phyloP scores from a whole-genome alignment of 2,329 filamentous ascomycete species.

The Ceratocystis cacaofunesta region DNA sequence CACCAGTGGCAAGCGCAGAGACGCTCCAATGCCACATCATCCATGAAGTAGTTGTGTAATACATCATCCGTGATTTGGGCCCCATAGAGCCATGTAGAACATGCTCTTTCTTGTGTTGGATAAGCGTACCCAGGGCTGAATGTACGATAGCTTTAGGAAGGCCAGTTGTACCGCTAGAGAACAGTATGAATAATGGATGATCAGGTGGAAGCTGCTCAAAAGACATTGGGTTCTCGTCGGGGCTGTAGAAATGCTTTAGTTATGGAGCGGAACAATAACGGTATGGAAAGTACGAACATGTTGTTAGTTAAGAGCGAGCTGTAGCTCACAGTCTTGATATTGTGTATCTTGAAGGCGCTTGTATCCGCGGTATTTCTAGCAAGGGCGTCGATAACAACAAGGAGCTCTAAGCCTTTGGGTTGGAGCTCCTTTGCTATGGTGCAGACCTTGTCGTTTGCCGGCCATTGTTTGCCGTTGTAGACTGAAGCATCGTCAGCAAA shows the following conservation, averaged over 20 bases:
- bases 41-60: conserved; percentile 92
- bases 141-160: conserved; percentile 90
- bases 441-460: conserved; percentile 62
- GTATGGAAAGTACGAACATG: background rate
- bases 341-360: conserved; percentile 27
- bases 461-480: conserved; percentile 84
- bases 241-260: conserved; percentile 18
- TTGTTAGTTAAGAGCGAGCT: conserved; percentile 24
- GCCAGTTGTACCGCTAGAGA: conserved; percentile 79
- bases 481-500: conserved; percentile 79
- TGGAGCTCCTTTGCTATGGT: conserved; percentile 55
- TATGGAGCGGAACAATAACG: conserved; percentile 20
- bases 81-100: conserved; percentile 70
- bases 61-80: conserved; percentile 61
- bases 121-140: conserved; percentile 71
- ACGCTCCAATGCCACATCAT: conserved; percentile 99
- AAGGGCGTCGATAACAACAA: conserved; percentile 53
- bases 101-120: conserved; percentile 97
- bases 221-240: conserved; percentile 32
- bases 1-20: conserved; percentile 67
- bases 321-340: conserved; percentile 32
- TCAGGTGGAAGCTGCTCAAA: conserved; percentile 73
- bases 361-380: conserved; percentile 25
- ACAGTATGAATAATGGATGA: conserved; percentile 86
- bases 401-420: conserved; percentile 45